phyloP scores from a whole-genome alignment of 345 rosid species.

The Garcia nutans region DNA sequence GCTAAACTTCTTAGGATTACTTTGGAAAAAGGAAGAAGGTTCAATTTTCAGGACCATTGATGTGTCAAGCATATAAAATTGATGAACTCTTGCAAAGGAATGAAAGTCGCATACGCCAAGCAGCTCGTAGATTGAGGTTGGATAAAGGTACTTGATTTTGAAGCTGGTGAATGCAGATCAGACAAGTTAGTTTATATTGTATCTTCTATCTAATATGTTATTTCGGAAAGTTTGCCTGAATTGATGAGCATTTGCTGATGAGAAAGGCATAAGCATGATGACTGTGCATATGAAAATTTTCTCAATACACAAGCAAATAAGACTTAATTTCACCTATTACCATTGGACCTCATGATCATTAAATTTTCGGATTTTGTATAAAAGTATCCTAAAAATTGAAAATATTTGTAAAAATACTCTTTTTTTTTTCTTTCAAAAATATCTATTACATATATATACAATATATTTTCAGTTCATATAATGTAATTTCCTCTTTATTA shows the following conservation, averaged over 20 bases:
- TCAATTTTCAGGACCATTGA: slow-evolving; percentile 48
- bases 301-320: neutral
- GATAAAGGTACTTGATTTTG: slow-evolving; percentile 33
- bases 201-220: no score
- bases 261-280: neutral
- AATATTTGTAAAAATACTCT: no score
- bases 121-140: slow-evolving; percentile 47
- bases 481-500: no score
- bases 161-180: no score
- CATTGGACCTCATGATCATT: no score
- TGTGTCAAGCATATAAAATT: slow-evolving; percentile 41
- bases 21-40: slow-evolving; percentile 11
- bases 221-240: neutral
- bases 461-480: no score
- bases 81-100: slow-evolving; percentile 50
- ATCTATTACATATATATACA: no score
- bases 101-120: slow-evolving; percentile 51
- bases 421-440: no score
- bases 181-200: no score
- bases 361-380: no score
- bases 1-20: slow-evolving; percentile 10
- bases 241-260: neutral
- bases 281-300: neutral
- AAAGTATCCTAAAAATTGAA: no score
- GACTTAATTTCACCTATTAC: no score